Conservation (phyloP, 2,329 filamentous ascomycete genomes). For the Colletotrichum sp. region DNA sequence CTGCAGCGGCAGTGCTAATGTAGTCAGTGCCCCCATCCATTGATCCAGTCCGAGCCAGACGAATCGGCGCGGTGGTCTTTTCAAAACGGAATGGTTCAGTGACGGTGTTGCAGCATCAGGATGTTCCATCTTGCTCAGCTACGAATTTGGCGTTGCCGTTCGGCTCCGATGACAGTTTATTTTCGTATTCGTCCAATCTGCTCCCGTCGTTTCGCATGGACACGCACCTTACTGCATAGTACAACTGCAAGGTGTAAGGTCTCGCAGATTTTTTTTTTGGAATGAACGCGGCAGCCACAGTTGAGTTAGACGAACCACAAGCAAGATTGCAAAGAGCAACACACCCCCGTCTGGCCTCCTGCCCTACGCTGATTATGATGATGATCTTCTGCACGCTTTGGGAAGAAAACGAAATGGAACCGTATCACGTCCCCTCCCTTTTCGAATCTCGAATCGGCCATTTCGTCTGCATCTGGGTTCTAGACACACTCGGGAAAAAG, state of each 20-base stretch:
- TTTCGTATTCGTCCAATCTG: not conserved
- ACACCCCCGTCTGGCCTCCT: not conserved
- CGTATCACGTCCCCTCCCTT: not conserved
- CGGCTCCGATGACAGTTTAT: constrained; percentile 11
- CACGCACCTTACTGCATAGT: not conserved
- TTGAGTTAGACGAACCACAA: not conserved
- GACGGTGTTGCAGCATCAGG: not conserved
- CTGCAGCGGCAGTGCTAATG: not conserved
- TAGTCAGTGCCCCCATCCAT: not conserved
- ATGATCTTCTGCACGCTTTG: not conserved
- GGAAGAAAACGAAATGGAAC: not conserved
- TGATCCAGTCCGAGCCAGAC: not conserved
- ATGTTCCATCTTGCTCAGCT: not conserved
- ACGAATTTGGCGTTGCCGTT: not conserved
- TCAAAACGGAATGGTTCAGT: not conserved
- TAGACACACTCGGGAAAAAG: not conserved
- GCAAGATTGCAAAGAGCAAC: not conserved
- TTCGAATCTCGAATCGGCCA: not conserved
- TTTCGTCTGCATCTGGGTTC: not conserved
- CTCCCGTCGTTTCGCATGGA: not conserved
- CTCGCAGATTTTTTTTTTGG: not conserved
- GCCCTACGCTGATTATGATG: constrained; percentile 7
- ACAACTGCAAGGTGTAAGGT: not conserved
- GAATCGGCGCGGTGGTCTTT: not conserved
- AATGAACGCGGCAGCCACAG: not conserved